These are phyloP conservation scores for Trichothecium sympodiale DNA, from an alignment of 2,329 filamentous ascomycete genomes.

Conservation along the genomic window DNA sequence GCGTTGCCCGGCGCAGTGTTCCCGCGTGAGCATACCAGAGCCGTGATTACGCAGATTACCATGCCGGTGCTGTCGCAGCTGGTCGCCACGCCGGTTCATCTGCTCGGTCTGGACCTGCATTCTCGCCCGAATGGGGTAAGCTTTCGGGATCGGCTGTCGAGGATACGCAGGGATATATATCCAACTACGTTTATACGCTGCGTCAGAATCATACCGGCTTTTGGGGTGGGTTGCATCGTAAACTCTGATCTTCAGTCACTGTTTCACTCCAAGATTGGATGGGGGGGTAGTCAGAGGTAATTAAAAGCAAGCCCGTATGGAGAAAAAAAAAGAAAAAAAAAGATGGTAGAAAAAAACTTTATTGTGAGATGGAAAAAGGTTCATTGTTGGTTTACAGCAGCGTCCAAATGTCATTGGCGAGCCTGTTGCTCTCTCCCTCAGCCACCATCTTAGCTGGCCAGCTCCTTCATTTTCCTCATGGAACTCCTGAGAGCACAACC, in stretches of 20 bases:
- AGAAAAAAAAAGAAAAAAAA: no score
- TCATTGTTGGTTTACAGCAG: no score
- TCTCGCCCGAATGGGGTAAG: conserved; percentile 7
- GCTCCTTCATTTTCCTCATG: no score
- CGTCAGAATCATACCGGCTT: conserved; percentile 18
- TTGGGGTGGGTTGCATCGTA: conserved; percentile 17
- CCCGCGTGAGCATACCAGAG: conserved; percentile 13
- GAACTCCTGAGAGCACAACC: no score
- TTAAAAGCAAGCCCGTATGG: no score
- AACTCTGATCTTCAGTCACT: conserved; percentile 6
- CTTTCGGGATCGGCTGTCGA: conserved; percentile 9
- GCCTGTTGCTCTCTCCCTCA: no score
- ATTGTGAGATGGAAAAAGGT: no score
- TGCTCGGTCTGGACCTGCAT: conserved; percentile 14
- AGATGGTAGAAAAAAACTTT: no score
- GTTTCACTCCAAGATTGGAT: no score
- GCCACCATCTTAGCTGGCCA: no score
- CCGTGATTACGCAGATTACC: conserved; percentile 15
- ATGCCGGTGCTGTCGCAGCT: conserved; percentile 19
- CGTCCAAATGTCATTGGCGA: no score
- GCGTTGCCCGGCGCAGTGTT: conserved; percentile 15
- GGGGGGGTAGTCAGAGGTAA: no score
- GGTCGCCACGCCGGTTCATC: conserved; percentile 17
- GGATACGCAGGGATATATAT: conserved; percentile 11
- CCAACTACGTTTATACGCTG: conserved; percentile 17